These are phyloP conservation scores for Globisporangium acanthophoron DNA, from an alignment of 352 stramenopile genomes.

Conservation along the genomic window DNA sequence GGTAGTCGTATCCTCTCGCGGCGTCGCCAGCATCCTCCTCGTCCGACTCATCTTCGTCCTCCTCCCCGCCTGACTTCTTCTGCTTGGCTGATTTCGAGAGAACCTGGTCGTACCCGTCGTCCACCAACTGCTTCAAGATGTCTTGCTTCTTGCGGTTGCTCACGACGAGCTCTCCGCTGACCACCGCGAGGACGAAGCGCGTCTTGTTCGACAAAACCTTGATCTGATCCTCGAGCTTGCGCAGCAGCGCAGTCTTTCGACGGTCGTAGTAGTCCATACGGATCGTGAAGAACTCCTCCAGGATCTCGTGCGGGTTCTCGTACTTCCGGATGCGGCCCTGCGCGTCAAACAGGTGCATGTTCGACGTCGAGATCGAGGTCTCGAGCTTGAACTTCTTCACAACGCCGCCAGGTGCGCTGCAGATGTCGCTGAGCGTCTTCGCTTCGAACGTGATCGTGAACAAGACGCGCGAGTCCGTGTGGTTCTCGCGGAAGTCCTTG, in stretches of 20 bases:
- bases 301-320: constrained; percentile 87
- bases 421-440: constrained; percentile 64
- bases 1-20: constrained; percentile 90
- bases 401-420: constrained; percentile 66
- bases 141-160: constrained; percentile 93
- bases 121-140: constrained; percentile 83
- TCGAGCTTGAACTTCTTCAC: constrained; percentile 96
- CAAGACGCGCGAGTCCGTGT: constrained; percentile 90
- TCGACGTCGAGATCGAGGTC: constrained; percentile 90
- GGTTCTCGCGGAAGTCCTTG: constrained; percentile 92
- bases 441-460: constrained; percentile 86
- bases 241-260: constrained; percentile 87
- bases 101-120: constrained; percentile 88
- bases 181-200: constrained; percentile 94
- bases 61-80: constrained; percentile 33
- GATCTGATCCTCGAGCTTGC: constrained; percentile 88
- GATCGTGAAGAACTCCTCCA: constrained; percentile 92
- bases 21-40: constrained; percentile 43
- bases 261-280: constrained; percentile 91
- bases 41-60: constrained; percentile 42
- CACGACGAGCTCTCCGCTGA: constrained; percentile 90
- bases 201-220: constrained; percentile 93
- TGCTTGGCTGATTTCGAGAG: constrained; percentile 34
- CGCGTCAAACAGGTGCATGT: constrained; percentile 96
- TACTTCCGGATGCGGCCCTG: constrained; percentile 93